Evolutionary conservation across 805 yeast genomes (phyloP), one percentile per base, ranked within the genome.

Genomic region (Monosporozyma aerobia): DNA sequence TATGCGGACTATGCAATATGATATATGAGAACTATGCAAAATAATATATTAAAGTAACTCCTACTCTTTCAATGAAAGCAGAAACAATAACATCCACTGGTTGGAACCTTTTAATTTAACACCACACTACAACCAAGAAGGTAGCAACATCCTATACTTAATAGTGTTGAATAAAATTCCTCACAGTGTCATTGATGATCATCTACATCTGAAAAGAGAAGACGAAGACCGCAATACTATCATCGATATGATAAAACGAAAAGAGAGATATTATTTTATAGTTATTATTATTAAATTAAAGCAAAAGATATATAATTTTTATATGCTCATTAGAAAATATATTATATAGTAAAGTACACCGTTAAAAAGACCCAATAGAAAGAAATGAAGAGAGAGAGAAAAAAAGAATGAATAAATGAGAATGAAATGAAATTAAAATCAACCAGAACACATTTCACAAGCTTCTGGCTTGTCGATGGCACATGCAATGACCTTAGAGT

Each of bases 391-490:
- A 19, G 19, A 19, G 19, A 19, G 19, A 19, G 19, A 19, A 19
- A 19, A 47, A 47, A 30, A 44, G 47, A 44, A 27, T 16, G 47
- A 44, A 44, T 44, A 30, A 22, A 44, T 44, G 25, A 29, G 23
- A 47, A 25, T 19, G 6, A 35, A 47, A 23, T 27, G n/a, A 43
- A 43, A 35, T 16, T 30, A 19, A 43, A 19, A 53, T 71, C 74
- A 94, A 76, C 98, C 98, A 55, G 98, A 92, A 77, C 99, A 94
- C 98, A 94, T 94, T 67, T 92, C 92, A 74, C 99, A 92, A 49
- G 98, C 82, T 74, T 88, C 98, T 54, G 97, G 97, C 75, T 94
- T 92, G 70, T 87, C 83, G 69, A 94, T 90, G 53, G 97, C 95
- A 77, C 99, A 92, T 37, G 97, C 97, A 73, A 92, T 82, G 35